A percentile compares a stretch with the other conserved stretches of the same genome.
phyloP scores from a whole-genome alignment of 1,284 basidiomycete genomes.

The Rhodotorula mucilaginosa region DNA sequence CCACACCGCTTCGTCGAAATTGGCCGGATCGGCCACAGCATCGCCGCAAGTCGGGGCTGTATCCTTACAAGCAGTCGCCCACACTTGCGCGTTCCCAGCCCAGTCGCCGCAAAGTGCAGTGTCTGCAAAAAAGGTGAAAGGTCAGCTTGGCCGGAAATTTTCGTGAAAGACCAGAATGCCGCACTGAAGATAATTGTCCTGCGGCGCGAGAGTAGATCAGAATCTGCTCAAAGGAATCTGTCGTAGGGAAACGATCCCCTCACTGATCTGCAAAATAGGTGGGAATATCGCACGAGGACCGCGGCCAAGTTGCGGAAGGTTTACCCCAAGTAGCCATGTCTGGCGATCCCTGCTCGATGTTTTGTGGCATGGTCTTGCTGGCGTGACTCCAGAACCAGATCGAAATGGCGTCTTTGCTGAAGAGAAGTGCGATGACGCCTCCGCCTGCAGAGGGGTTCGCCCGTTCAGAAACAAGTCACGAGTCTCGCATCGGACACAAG shows the following conservation, averaged over 20 bases:
- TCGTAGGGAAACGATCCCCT: neutral
- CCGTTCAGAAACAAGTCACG: no score
- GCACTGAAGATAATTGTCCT: constrained; percentile 19
- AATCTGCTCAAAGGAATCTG: no score
- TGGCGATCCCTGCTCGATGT: constrained; percentile 15
- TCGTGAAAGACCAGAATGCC: neutral
- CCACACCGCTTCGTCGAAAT: constrained; percentile 20
- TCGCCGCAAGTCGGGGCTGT: constrained; percentile 11
- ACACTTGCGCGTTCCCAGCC: constrained; percentile 14
- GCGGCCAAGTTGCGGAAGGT: constrained; percentile 19
- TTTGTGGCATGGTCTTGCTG: constrained; percentile 13
- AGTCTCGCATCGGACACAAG: neutral
- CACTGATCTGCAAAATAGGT: constrained; percentile 24
- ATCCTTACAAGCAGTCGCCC: neutral
- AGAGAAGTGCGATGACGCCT: constrained; percentile 17
- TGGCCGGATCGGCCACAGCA: constrained; percentile 7
- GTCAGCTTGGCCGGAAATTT: neutral
- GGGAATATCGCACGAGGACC: constrained; percentile 5
- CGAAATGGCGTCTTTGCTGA: constrained; percentile 10
- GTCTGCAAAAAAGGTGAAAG: neutral
- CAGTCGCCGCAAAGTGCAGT: constrained; percentile 27
- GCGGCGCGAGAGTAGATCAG: neutral
- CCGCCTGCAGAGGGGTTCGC: constrained; percentile 8
- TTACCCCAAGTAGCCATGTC: constrained; percentile 21
- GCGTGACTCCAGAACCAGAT: constrained; percentile 26